These are phyloP conservation scores for Flaveria robusta DNA, from an alignment of 129 eudicot species.

Conservation along the genomic window DNA sequence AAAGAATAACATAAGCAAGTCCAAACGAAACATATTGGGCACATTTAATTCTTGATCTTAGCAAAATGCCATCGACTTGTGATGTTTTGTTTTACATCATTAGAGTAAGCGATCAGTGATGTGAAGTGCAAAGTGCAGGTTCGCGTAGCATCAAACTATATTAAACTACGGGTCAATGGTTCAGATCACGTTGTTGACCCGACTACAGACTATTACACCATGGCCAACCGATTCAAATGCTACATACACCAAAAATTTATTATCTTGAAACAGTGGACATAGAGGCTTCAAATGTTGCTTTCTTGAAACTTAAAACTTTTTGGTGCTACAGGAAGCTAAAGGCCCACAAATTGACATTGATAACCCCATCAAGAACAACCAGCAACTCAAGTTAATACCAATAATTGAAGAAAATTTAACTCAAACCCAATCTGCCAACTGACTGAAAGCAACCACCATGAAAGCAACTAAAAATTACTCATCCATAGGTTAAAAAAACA, in stretches of 20 bases:
- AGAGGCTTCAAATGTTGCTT: neutral
- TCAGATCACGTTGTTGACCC: slow-evolving; percentile 20
- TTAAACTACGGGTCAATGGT: too few species aligned
- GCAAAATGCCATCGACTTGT: too few species aligned
- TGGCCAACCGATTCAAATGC: neutral
- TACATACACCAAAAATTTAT: neutral
- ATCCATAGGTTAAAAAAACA: neutral
- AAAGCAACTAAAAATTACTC: neutral
- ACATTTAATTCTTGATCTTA: too few species aligned
- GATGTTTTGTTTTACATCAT: too few species aligned
- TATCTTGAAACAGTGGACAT: neutral
- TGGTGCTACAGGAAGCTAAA: neutral
- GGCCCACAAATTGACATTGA: neutral
- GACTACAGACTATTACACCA: neutral
- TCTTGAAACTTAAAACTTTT: neutral
- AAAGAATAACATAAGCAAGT: too few species aligned
- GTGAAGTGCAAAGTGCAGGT: too few species aligned
- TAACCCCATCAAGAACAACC: slow-evolving; percentile 4
- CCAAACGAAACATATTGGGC: too few species aligned
- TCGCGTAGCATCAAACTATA: too few species aligned
- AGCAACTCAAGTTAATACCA: neutral
- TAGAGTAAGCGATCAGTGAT: too few species aligned
- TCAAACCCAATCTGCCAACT: neutral
- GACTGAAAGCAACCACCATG: neutral
- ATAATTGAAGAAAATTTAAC: slow-evolving; percentile 11